A percentile compares a stretch with the other conserved stretches of the same genome.
Evolutionary conservation across 768 basidiomycete species (phyloP).

Genomic region (Pleurotus tuoliensis): DNA sequence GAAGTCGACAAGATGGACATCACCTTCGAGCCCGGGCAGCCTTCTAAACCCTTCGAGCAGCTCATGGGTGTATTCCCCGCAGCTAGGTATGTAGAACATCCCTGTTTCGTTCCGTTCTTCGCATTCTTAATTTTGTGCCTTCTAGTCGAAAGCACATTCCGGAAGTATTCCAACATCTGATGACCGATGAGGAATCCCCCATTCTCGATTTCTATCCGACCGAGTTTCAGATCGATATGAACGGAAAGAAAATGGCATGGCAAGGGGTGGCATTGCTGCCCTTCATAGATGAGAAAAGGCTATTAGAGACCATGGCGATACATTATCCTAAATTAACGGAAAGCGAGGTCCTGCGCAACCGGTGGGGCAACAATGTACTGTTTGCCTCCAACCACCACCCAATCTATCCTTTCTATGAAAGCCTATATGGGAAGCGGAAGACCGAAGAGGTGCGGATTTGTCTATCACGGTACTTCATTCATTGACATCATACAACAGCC

Average conservation of each 20-base stretch:
- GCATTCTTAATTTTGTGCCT: not conserved
- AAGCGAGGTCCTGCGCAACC: conserved; percentile 81
- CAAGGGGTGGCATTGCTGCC: conserved; percentile 96
- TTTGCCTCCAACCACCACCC: conserved; percentile 83
- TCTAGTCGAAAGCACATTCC: conserved; percentile 86
- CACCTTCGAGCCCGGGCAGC: conserved; percentile 72
- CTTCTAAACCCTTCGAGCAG: conserved; percentile 97
- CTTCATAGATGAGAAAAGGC: conserved; percentile 84
- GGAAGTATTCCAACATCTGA: conserved; percentile 76
- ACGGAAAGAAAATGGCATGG: conserved; percentile 99
- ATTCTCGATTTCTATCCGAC: conserved; percentile 95
- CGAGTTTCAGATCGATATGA: conserved; percentile 97
- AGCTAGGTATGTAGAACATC: conserved; percentile 55
- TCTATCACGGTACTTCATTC: not conserved
- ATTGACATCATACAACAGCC: conserved; percentile 45
- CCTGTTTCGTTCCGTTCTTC: conserved; percentile 4
- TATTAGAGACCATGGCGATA: conserved; percentile 79
- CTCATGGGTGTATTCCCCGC: conserved; percentile 98
- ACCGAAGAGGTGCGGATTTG: conserved; percentile 60
- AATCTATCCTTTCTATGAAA: conserved; percentile 84
- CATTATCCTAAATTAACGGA: conserved; percentile 68
- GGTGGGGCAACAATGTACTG: conserved; percentile 78
- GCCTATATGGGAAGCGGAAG: conserved; percentile 88
- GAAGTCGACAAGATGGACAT: conserved; percentile 78
- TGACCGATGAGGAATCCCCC: conserved; percentile 83